These are phyloP conservation scores for Fusarium udum DNA, from an alignment of 2,329 filamentous ascomycete species.

Conservation along the genomic window DNA sequence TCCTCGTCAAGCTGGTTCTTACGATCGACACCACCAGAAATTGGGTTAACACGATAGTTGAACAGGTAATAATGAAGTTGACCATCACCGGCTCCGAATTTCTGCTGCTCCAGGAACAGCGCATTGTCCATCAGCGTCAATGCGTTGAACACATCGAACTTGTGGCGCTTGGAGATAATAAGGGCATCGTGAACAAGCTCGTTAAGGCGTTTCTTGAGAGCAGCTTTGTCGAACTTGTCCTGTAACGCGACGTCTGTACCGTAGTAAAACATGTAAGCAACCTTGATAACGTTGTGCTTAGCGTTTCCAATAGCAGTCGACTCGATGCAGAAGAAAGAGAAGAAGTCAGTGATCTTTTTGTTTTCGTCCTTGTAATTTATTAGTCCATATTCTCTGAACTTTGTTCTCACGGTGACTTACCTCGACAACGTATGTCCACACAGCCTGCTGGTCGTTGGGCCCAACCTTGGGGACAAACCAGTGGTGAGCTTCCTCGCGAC, in stretches of 20 bases:
- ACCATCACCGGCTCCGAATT: slow-evolving; percentile 93
- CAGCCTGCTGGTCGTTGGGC: slow-evolving; percentile 75
- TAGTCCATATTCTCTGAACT: neutral
- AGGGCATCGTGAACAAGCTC: slow-evolving; percentile 83
- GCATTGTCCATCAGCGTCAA: slow-evolving; percentile 93
- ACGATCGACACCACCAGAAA: slow-evolving; percentile 84
- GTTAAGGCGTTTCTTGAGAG: slow-evolving; percentile 83
- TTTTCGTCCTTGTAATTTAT: slow-evolving; percentile 58
- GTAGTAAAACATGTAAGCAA: slow-evolving; percentile 98
- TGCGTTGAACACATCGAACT: slow-evolving; percentile 97
- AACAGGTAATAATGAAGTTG: slow-evolving; percentile 97
- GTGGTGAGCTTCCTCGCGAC: slow-evolving; percentile 82
- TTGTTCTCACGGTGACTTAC: slow-evolving; percentile 50
- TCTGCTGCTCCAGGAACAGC: slow-evolving; percentile 91
- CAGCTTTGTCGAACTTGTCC: slow-evolving; percentile 60
- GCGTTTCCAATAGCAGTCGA: slow-evolving; percentile 87
- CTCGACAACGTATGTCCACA: slow-evolving; percentile 95
- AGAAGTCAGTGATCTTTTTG: slow-evolving; percentile 91
- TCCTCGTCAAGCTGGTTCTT: slow-evolving; percentile 81
- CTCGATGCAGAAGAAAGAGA: slow-evolving; percentile 96
- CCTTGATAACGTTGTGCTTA: slow-evolving; percentile 81
- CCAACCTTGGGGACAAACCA: slow-evolving; percentile 80
- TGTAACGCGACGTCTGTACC: slow-evolving; percentile 81
- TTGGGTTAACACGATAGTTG: slow-evolving; percentile 91
- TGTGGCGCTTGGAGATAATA: slow-evolving; percentile 82